Base-by-base conservation (phyloP, 192 early-diverging fungal genomes). In the Coemansia sp. region DNA sequence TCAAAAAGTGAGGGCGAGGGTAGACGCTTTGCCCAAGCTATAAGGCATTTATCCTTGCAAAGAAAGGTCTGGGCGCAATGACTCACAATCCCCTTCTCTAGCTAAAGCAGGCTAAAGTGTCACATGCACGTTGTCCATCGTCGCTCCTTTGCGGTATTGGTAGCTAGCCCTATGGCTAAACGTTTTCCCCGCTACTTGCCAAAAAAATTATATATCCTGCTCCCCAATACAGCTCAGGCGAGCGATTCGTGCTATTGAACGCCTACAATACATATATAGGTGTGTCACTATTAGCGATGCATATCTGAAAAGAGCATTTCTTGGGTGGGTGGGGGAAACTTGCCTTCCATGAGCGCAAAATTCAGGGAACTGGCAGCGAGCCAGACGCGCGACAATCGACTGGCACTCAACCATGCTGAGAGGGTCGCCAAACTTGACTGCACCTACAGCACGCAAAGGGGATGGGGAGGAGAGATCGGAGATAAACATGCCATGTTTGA, bases 291-390 rank as follows among this genome's bases (percentile, higher is more conserved):
- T 34, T 29, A 24, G 49, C 49, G 49, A 24, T 22, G 22, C 38
- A 34, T 61, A 61, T 22, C 59, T 41, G 40, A 11, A 43, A 20
- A 66, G 18, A 27, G 0, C 8, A n/a, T 65, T 18, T 22, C 22
- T 66, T 24, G 22, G 50, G 15, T 49, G 27, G 27, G 27, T 29
- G 45, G 45, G 50, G 50, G 50, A 18, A 16, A 37, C 69, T 49
- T 65, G 61, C 70, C 80, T 76, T 55, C 80, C 80, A 22, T 82
- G 80, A 4, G 80, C 80, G 52, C 80, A 82, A 56, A 71, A 82
- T 52, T 44, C 64, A 0, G 80, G 74, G 35, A 76, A 75, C 47
- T 53, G 52, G 74, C 80, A 82, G 49, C 41, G 24, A 0, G 74
- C 65, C 58, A 82, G 59, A 12, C 62, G 67, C 16, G 13, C 56